phyloP scores from a whole-genome alignment of 495 filamentous ascomycete species.

The Podospora bellae-mahoneyi region DNA sequence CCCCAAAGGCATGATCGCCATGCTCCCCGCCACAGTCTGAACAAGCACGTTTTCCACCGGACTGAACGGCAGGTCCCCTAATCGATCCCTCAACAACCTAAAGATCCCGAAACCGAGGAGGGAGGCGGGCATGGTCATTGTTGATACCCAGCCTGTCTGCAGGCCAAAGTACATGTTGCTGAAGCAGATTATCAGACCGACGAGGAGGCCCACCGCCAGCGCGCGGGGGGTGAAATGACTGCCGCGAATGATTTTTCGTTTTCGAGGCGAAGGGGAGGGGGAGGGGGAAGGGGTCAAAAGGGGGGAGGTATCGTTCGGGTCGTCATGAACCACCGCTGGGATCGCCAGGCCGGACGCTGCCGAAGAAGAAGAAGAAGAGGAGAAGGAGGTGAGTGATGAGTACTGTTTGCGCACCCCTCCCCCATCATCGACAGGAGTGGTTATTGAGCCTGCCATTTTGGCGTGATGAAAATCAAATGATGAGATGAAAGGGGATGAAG shows the following conservation, averaged over 20 bases:
- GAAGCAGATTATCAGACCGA: conserved; percentile 88
- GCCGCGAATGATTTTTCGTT: conserved; percentile 13
- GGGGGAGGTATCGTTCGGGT: background rate
- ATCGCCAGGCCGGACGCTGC: background rate
- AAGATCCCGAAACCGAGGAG: conserved; percentile 97
- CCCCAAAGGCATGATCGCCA: conserved; percentile 95
- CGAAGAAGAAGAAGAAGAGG: too few species aligned
- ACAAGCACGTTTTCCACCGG: conserved; percentile 97
- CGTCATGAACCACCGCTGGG: background rate
- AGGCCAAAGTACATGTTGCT: conserved; percentile 98
- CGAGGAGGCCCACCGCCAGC: conserved; percentile 71
- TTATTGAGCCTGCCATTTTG: background rate
- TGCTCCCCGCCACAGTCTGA: conserved; percentile 90
- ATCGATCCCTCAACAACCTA: conserved; percentile 59
- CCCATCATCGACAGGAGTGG: too few species aligned
- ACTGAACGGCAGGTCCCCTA: conserved; percentile 75
- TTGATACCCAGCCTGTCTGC: conserved; percentile 83
- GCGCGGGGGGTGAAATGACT: conserved; percentile 73
- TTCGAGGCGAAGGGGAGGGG: background rate
- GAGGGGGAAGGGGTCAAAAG: background rate
- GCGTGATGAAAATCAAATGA: background rate
- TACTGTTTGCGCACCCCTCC: background rate
- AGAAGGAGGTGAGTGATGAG: background rate
- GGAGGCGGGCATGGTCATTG: conserved; percentile 80
- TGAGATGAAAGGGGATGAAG: background rate